Evolutionary conservation across 2,329 filamentous ascomycete species (phyloP), one percentile per base, ranked within the genome.

Genomic region (Aspergillus sergii): DNA sequence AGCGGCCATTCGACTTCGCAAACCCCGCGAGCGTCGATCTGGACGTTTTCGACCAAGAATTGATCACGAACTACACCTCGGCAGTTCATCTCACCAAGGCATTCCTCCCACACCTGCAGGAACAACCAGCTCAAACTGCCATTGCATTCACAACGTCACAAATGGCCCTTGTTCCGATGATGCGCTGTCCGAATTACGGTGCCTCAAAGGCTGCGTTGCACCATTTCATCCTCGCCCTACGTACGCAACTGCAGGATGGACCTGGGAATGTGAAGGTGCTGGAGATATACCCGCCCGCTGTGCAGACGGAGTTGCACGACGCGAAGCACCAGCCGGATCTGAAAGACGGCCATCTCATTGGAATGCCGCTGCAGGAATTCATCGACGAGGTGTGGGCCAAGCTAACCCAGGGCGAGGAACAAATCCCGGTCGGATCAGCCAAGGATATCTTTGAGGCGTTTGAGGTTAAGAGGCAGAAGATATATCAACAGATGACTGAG

Each of bases 251-350:
- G 39, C 78, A 78, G 51, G 66, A 62, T 14, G 68, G 66, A 0
- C 66, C 68, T 1, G 78, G 79, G 0, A 80, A 83, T 54, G 77
- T 86, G 68, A 84, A 84, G 64, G 79, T 86, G n/a, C 75, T 86
- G 43, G 85, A 86, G 71, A 76, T 87, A 11, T 84, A 82, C 60
- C 84, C 85, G 4, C 85, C 84, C 0, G 82, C 83, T 0, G 84
- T 86, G 41, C 84, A 86, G 74, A 87, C 84, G 0, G 85, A 87
- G 69, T 72, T 87, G 30, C 84, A 86, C 63, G 84, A 86, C 63
- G 77, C 77, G 32, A 84, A 84, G 71, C 81, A 86, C 62, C 84
- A 85, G 73, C 84, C 83, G 0, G 82, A 86, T 66, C 76, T 84
- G 68, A 80, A 83, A 69, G 77, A 82, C 60, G 84, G 83, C 1